Evolutionary conservation across 169 alveolate species (phyloP), one percentile per base, ranked within the genome.

Genomic region (Plasmodium gonderi): DNA sequence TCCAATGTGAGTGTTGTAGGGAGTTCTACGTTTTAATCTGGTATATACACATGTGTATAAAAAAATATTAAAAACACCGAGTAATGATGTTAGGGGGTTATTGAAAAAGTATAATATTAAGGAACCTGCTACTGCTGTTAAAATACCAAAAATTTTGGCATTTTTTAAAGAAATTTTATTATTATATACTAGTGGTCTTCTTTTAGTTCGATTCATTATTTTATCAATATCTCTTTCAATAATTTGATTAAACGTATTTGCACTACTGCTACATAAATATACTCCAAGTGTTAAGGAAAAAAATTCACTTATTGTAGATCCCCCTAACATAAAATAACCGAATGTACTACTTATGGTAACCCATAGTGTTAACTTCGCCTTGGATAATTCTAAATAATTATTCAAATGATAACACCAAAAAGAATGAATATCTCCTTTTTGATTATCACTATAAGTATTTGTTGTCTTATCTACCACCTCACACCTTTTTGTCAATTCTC

Each of bases 1-100:
- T 20, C 97, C 97, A 14, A 96, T 79, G 67, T 96, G 97, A 1
- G 97, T 96, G 77, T 96, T 96, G 93, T 95, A 96, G 23, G 94
- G 95, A 1, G 97, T 95, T 75, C 77, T 76, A 7, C 38, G 23
- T 38, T 90, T 90, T 78, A 90, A 31, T 20, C 89, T 87, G 3
- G 94, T 90, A 90, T 90, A 90, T 79, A 78, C 47, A 90, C 91
- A 90, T 78, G 80, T 40, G 69, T 90, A 90, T 33, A 90, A 54
- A 6, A 90, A 44, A 47, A 90, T 90, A 69, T 90, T 90, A 67
- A 90, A 65, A 20, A 90, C 1, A 0, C 94, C 94, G 44, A 90
- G 45, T 26, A 33, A 23, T 1, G 91, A 49, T 31, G 94, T 90
- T 49, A 90, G 44, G 51, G 83, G 80, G 80, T 90, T 90, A 78